Conservation (phyloP, 2,329 filamentous ascomycete genomes). For the Talaromyces verruculosus region DNA sequence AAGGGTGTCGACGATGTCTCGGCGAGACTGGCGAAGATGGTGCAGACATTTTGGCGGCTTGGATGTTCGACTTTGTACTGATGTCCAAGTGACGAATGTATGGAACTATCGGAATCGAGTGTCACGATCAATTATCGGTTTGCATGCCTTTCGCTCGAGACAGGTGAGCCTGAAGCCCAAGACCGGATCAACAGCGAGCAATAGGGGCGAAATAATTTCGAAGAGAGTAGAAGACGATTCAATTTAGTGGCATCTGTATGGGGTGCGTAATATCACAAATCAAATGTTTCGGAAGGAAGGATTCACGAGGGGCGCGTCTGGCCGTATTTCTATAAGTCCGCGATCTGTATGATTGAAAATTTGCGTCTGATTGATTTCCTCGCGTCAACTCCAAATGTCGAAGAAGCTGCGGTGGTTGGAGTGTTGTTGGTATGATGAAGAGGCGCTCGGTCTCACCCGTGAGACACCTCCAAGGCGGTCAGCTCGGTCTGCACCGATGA, state of each 20-base stretch:
- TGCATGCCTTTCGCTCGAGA: background rate
- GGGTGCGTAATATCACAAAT: background rate
- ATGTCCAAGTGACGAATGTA: background rate
- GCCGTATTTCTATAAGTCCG: background rate
- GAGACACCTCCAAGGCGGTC: conserved; percentile 20
- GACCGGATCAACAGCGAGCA: background rate
- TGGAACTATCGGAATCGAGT: background rate
- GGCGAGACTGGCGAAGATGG: conserved; percentile 38
- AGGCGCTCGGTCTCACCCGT: conserved; percentile 5
- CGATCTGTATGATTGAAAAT: background rate
- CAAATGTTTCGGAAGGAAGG: background rate
- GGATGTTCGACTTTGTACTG: background rate
- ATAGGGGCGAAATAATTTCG: conserved; percentile 12
- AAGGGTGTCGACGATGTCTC: conserved; percentile 41
- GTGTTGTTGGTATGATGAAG: conserved; percentile 4
- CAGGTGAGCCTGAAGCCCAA: background rate
- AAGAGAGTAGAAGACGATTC: background rate
- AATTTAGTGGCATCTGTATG: conserved; percentile 4
- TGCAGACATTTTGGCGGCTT: conserved; percentile 27
- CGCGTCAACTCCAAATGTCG: background rate
- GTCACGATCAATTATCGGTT: background rate
- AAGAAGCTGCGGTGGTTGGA: background rate
- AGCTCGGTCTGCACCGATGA: background rate
- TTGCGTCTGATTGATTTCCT: background rate
- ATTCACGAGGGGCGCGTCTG: background rate